Base-by-base conservation (phyloP, 371 early-diverging fungal species). In the Saksenaea vasiformis region DNA sequence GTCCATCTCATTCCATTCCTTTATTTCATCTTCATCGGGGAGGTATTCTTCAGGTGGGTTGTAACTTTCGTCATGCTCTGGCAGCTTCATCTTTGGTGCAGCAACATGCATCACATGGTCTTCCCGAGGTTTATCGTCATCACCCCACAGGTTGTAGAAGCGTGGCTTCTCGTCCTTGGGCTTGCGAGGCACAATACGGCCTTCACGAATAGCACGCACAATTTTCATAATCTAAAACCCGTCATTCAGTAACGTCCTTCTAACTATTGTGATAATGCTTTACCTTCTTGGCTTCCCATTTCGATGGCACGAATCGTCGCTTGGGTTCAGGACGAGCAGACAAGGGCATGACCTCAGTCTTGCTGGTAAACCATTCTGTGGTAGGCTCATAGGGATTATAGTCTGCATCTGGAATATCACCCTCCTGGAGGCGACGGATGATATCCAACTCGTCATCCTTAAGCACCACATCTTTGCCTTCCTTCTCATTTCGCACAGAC, bases 1-100 rank as follows among this genome's bases (percentile, higher is more conserved):
- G 58, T 95, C 95, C 70, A 80, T 60, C 2, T 81, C 85, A 55
- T 90, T 71, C 95, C 94, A 95, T 68, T 86, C 85, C 61, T 88
- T 79, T 24, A 74, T 77, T 72, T 98, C 97, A 41, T 92, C 85
- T 8, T 90, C 88, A 10, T 90, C 91, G 17, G 88, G 88, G 61
- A 98, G 77, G 72, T 98, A 97, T 78, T 98, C 99, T n/a, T 75
- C 88, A n/a, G 98, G 98, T 17, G 99, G 98, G 75, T 97, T 96
- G 79, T 98, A 98, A 67, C 95, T 95, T 74, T 96, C 97, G 58
- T 86, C 87, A 68, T 97, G 92, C n/a, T 90, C 90, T 10, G 98
- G 98, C 64, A 96, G 74, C 38, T 85, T 77, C 85, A 91, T 80
- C 80, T 94, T 95, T 53, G 99, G 97, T 8, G 99, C 95, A 11